Evolutionary conservation across 1,139 yeast species (phyloP).

Genomic region (Kodamaea sp.): DNA sequence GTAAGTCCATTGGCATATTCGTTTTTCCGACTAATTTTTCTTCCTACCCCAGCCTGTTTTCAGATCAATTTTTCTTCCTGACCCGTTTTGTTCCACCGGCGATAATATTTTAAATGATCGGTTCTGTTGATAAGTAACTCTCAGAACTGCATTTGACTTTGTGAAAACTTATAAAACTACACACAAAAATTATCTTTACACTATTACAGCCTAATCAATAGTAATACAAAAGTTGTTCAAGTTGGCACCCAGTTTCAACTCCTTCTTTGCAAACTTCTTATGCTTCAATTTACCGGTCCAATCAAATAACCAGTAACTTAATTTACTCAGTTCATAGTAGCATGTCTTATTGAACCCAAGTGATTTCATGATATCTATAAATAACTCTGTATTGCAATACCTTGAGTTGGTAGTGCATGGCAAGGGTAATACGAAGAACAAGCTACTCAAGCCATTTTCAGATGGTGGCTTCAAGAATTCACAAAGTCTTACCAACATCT

Average conservation of each 20-base stretch:
- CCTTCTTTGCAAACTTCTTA: constrained; percentile 35
- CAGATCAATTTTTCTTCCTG: no score
- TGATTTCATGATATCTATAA: constrained; percentile 45
- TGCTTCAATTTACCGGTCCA: constrained; percentile 34
- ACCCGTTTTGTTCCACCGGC: no score
- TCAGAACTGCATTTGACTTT: no score
- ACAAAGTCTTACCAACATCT: constrained; percentile 64
- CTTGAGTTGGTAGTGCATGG: constrained; percentile 85
- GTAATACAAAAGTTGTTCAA: constrained; percentile 65
- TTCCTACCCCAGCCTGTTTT: no score
- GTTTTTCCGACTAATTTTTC: no score
- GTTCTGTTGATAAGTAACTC: no score
- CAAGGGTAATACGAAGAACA: constrained; percentile 80
- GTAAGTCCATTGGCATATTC: no score
- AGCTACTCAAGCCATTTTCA: constrained; percentile 23
- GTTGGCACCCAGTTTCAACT: constrained; percentile 48
- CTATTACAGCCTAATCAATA: constrained; percentile 5
- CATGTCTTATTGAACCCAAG: constrained; percentile 55
- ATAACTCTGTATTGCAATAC: constrained; percentile 52
- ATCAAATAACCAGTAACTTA: constrained; percentile 72
- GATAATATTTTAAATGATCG: no score
- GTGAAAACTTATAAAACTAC: no score
- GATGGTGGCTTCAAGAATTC: constrained; percentile 47
- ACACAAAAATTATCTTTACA: neutral
- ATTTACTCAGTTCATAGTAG: constrained; percentile 62